These are phyloP conservation scores for Magnolia changhungtana DNA, from an alignment of 164 flowering plant genomes.

Conservation along the genomic window DNA sequence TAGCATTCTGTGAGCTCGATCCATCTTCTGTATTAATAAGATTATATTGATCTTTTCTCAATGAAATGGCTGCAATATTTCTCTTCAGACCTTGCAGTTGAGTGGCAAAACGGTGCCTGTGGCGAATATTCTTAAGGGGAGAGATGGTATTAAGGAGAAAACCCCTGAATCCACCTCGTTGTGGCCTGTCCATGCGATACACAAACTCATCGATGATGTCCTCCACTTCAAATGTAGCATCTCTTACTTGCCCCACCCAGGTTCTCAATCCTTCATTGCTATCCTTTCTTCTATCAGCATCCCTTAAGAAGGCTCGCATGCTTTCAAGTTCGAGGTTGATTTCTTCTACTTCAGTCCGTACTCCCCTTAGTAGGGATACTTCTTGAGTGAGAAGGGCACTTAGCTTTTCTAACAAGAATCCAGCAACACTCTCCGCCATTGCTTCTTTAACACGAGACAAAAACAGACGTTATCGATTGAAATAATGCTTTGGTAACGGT, in stretches of 20 bases:
- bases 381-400: background rate
- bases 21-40: background rate
- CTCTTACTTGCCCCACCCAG: background rate
- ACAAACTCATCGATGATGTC: constrained; percentile 2
- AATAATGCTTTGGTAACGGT: too few species aligned
- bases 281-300: background rate
- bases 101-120: background rate
- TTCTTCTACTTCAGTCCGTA: background rate
- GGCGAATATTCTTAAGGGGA: background rate
- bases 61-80: background rate
- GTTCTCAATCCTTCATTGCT: background rate
- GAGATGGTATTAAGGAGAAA: too few species aligned
- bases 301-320: background rate
- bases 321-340: constrained; percentile 26
- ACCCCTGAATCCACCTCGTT: background rate
- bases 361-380: background rate
- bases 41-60: background rate
- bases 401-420: too few species aligned
- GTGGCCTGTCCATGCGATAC: background rate
- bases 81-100: background rate
- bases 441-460: too few species aligned
- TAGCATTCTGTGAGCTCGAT: background rate
- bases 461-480: too few species aligned
- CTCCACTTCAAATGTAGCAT: background rate
- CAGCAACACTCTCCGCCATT: too few species aligned